Percentiles rank a stretch among this genome's conserved stretches.
phyloP scores from a whole-genome alignment of 345 rosid species.

The Rubroshorea leprosula region DNA sequence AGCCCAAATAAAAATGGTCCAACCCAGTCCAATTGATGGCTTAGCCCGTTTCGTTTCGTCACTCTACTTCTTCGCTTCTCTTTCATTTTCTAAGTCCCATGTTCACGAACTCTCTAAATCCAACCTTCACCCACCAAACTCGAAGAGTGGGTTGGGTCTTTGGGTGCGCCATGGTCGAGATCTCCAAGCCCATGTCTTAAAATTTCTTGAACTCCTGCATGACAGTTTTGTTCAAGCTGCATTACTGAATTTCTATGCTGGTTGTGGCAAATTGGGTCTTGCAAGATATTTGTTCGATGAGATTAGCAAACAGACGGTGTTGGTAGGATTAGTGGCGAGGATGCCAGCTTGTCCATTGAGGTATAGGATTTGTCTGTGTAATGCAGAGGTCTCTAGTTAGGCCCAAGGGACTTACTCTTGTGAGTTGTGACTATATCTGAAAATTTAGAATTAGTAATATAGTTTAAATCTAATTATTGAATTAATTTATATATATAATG shows the following conservation, averaged over 20 bases:
- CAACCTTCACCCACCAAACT: constrained; percentile 33
- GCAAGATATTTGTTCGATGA: constrained; percentile 49
- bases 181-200: constrained; percentile 55
- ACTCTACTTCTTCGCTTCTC: too few species aligned
- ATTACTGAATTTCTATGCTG: constrained; percentile 50
- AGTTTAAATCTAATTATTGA: too few species aligned
- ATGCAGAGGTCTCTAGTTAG: constrained; percentile 36
- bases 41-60: too few species aligned
- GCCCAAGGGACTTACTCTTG: constrained; percentile 62
- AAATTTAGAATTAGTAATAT: too few species aligned
- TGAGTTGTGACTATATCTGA: too few species aligned
- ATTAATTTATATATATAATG: too few species aligned
- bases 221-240: constrained; percentile 54
- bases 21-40: too few species aligned
- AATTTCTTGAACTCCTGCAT: constrained; percentile 36
- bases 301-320: constrained; percentile 19
- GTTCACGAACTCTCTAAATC: constrained; percentile 41
- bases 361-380: constrained; percentile 31
- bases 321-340: background rate
- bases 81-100: background rate
- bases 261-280: constrained; percentile 34
- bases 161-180: constrained; percentile 39
- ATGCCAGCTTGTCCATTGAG: constrained; percentile 21
- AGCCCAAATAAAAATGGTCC: too few species aligned
- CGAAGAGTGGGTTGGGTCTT: constrained; percentile 30